Evolutionary conservation across 2,329 filamentous ascomycete species (phyloP), one percentile per base, ranked within the genome.

Genomic region (Xylaria sp.): DNA sequence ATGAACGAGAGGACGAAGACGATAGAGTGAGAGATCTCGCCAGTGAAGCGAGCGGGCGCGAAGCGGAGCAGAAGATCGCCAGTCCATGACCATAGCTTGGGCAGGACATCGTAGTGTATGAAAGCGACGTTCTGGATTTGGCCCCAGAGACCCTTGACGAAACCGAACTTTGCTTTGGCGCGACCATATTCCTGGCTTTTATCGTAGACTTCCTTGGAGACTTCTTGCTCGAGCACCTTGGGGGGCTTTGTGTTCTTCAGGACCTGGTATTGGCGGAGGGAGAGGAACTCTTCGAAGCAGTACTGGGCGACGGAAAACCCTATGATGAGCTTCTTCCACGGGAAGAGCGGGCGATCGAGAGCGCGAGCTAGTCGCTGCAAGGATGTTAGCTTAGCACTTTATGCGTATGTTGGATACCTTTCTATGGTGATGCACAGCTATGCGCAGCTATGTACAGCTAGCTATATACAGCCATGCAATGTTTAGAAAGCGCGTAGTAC

Each of bases 181-280:
- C 96, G 92, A 76, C 95, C 94, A 80, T 99, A 99, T 75, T 92
- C 92, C 87, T 97, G 94, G 78, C 91, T 94, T 81, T 97, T 97
- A 81, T 98, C 94, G 78, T 94, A 97, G 65, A 94, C 94, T 76
- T 95, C 89, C 77, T 95, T 89, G 36, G 93, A 90, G 66, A 99
- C 92, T 80, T 98, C 94, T 73, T 92, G 90, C 75, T 93, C 87
- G 64, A 99, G 87, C 55, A 97, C 93, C 81, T 93, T 92, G 65
- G 96, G 96, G 10, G 93, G 89, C 70, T 89, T 91, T 13, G 87
- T 93, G 72, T 89, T 89, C 77, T 95, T 89, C 68, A 98, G 86
- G 63, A 97, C 89, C 72, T 89, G 88, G 80, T 97, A 98, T 80
- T 99, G 96, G 65, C 96, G 93, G 73, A 93, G 84, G 29, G 93